Percentiles rank a stretch among this genome's conserved stretches.
Evolutionary conservation across 2,329 filamentous ascomycete genomes (phyloP).

Genomic region (Sclerotinia subarctica): DNA sequence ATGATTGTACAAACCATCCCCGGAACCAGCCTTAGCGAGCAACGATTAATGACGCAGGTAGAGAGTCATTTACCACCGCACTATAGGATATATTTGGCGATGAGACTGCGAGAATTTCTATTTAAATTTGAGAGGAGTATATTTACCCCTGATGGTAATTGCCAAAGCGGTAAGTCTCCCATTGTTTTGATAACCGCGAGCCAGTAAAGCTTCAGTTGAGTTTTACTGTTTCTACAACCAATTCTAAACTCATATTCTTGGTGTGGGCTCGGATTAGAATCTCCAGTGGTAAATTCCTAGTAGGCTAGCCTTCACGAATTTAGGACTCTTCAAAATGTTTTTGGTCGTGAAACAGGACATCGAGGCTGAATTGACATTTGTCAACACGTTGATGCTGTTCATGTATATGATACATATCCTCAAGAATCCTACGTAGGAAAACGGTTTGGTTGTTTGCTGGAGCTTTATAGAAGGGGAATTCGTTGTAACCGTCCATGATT

Average conservation of each 20-base stretch:
- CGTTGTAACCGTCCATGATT: background rate
- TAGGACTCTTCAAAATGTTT: no score
- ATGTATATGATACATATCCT: background rate
- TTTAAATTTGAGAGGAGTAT: background rate
- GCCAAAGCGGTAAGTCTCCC: background rate
- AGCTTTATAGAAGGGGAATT: background rate
- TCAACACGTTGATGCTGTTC: background rate
- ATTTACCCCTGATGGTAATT: background rate
- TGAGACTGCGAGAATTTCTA: background rate
- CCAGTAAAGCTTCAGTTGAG: background rate
- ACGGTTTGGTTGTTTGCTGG: background rate
- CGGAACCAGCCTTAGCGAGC: fast-evolving
- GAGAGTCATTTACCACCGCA: background rate
- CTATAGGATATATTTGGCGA: background rate
- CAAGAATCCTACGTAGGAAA: background rate
- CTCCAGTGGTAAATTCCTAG: no score
- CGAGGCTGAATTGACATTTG: background rate
- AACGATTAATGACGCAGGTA: background rate
- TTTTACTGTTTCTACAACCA: no score
- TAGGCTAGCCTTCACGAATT: no score
- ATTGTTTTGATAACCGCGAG: background rate
- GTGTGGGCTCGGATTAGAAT: no score
- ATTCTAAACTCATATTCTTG: no score
- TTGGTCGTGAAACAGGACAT: background rate
- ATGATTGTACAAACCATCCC: background rate